These are phyloP conservation scores for Aspergillus brunneoviolaceus DNA, from an alignment of 2,329 filamentous ascomycete species.

Conservation along the genomic window DNA sequence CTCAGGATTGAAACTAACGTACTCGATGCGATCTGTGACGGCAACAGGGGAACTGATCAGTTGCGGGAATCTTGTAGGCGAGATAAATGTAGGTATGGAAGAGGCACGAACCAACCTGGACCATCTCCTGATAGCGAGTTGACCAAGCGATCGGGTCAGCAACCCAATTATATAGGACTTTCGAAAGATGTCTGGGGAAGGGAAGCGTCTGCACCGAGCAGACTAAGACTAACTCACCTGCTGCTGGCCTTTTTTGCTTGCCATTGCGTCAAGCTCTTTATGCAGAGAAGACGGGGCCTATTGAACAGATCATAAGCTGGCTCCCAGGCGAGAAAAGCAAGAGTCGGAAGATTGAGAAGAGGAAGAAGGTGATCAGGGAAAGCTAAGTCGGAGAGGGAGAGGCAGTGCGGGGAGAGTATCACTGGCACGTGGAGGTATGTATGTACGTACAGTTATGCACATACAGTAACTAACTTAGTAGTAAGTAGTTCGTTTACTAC, in stretches of 20 bases:
- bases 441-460: too few relatives aligned
- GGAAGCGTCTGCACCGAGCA: not conserved
- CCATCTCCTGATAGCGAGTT: constrained; percentile 74
- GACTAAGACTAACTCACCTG: constrained; percentile 57
- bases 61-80: constrained; percentile 13
- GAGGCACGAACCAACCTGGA: constrained; percentile 88
- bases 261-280: constrained; percentile 29
- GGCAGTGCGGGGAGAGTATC: not conserved
- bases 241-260: constrained; percentile 60
- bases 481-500: too few relatives aligned
- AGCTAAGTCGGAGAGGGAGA: not conserved
- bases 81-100: constrained; percentile 14
- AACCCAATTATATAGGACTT: not conserved
- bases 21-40: constrained; percentile 41
- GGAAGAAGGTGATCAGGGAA: not conserved
- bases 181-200: not conserved
- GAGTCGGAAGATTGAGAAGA: not conserved
- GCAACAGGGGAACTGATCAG: constrained; percentile 24
- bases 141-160: constrained; percentile 13
- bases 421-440: not conserved
- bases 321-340: not conserved
- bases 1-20: constrained; percentile 20
- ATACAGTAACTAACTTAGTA: too few relatives aligned
- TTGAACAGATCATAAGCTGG: constrained; percentile 14
- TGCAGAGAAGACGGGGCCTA: constrained; percentile 17